Evolutionary conservation across 257 asterid genomes (phyloP).

Genomic region (Nyctanthes arbortristis): DNA sequence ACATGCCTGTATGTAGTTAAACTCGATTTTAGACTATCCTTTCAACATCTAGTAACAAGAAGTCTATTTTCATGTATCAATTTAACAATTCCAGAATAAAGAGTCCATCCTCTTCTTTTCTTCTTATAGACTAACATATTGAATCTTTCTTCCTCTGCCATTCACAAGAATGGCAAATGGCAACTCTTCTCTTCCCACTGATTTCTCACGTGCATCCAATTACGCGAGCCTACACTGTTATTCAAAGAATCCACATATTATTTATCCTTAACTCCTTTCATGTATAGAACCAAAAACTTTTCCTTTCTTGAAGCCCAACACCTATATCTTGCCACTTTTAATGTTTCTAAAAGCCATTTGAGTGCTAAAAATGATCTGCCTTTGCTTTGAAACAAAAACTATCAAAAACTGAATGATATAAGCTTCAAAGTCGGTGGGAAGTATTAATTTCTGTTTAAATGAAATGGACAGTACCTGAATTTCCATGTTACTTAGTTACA

Average conservation of each 20-base stretch:
- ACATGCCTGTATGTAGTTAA: background rate
- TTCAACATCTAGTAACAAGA: background rate
- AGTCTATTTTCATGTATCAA: too few species aligned
- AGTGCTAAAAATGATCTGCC: too few species aligned
- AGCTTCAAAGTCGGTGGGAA: too few species aligned
- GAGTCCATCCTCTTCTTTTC: too few species aligned
- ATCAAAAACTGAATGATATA: too few species aligned
- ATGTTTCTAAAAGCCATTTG: too few species aligned
- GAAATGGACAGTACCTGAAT: too few species aligned
- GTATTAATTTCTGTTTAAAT: background rate
- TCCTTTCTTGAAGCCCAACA: background rate
- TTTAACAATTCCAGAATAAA: too few species aligned
- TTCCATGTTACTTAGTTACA: background rate
- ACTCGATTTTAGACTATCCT: background rate
- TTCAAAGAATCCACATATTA: background rate
- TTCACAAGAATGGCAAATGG: background rate
- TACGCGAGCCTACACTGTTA: background rate
- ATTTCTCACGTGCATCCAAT: background rate
- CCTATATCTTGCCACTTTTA: background rate
- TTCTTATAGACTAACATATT: too few species aligned
- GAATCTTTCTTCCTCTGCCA: background rate
- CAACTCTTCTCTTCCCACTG: background rate
- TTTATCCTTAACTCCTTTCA: background rate
- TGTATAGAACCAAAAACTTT: background rate
- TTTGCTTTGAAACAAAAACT: too few species aligned